Base-by-base conservation (phyloP, 176 grass and related monocot species). In the Alloteropsis semialata region DNA sequence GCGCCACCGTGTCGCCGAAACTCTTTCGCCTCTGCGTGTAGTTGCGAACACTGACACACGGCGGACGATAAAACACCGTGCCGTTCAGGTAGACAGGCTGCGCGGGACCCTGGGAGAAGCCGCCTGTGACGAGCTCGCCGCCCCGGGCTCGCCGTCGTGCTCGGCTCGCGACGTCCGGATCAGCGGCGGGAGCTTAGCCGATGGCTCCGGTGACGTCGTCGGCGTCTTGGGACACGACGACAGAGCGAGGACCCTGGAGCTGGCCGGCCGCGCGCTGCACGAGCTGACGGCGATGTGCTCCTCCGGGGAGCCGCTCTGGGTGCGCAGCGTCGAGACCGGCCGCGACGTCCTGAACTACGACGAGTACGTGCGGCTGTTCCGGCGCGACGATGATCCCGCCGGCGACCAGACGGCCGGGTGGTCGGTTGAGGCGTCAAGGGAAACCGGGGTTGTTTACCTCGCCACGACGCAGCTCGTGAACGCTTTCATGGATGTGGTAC, bases 291-390 rank as follows among this genome's bases (percentile, higher is more conserved):
- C 73, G 85, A 93, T 95, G 92, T 77, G 65, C 25, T 88, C 84
- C 15, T 64, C 88, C 80, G 75, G 64, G 13, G 84, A 90, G 72
- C 95, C 95, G 14, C 81, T 98, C 62, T 95, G 92, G 92, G 51
- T 93, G 57, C 84, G 75, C 72, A 91, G 87, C 67, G 69, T 93
- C 14, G 90, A 95, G 81, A 93, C 92, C 28, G 81, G 79, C 5
- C 84, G 90, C 28, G 88, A 91, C 80, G 91, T 95, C 79, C 88
- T 95, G 28, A 90, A 93, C 74, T 91, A 93, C 84, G 88, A 95
- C 61, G 92, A 94, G 73, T 94, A 98, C 83, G 17, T 91, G 54
- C 84, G 88, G n/a, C 17, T 89, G 84, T 94, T 98, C 81, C 64
- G 34, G 42, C 80, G 15, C 0, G 49, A 19, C 10, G 86, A 79